These are phyloP conservation scores for Coriolopsis trogii DNA, from an alignment of 1,284 basidiomycete species.

Conservation along the genomic window DNA sequence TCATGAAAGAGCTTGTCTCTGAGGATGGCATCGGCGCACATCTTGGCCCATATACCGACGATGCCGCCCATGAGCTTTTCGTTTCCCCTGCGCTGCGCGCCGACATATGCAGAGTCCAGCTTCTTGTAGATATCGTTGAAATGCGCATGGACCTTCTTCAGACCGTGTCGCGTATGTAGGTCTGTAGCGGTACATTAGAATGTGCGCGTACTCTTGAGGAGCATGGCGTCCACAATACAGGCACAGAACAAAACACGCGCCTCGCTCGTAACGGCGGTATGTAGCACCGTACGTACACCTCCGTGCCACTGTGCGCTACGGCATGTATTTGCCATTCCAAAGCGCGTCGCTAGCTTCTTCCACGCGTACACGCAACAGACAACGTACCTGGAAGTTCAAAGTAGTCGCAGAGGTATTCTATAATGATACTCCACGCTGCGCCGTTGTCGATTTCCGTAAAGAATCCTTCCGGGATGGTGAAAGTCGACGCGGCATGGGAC, in stretches of 20 bases:
- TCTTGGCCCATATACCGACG: conserved; percentile 62
- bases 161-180: conserved; percentile 52
- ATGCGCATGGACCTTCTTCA: conserved; percentile 62
- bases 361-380: too few relatives aligned
- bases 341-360: too few relatives aligned
- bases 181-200: too few relatives aligned
- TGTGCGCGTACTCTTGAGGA: too few relatives aligned
- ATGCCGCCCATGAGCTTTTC: conserved; percentile 48
- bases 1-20: conserved; percentile 57
- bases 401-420: conserved; percentile 49
- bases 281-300: too few relatives aligned
- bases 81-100: conserved; percentile 24
- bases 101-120: conserved; percentile 41
- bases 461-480: conserved; percentile 29
- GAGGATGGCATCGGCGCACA: conserved; percentile 61
- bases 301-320: too few relatives aligned
- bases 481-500: neutral
- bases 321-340: too few relatives aligned
- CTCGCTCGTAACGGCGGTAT: too few relatives aligned
- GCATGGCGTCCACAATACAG: too few relatives aligned
- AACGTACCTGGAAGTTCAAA: conserved; percentile 56
- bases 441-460: conserved; percentile 50
- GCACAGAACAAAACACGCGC: too few relatives aligned
- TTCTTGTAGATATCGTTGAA: conserved; percentile 53
- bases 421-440: conserved; percentile 50